A percentile compares a stretch with the other conserved stretches of the same genome.
These are phyloP conservation scores for Ceratocystis colombiana DNA, from an alignment of 2,329 filamentous ascomycete species.

Conservation along the genomic window DNA sequence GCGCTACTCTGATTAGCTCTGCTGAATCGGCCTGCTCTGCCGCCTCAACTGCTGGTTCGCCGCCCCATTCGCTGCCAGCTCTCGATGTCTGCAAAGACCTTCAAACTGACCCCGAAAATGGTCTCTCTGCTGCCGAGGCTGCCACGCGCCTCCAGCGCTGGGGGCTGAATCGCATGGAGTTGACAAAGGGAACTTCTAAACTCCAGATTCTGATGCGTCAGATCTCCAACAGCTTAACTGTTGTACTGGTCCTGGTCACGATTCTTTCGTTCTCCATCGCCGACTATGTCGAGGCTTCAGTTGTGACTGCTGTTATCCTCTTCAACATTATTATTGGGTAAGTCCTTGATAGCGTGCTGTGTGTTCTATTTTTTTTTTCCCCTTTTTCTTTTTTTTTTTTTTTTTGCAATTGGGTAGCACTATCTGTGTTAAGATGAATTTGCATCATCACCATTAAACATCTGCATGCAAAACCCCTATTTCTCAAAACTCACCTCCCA, in stretches of 20 bases:
- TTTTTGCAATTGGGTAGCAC: background rate
- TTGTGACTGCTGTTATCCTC: slow-evolving; percentile 53
- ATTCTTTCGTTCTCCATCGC: slow-evolving; percentile 55
- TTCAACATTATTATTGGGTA: slow-evolving; percentile 59
- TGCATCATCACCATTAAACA: too few species aligned
- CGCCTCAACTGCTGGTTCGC: slow-evolving; percentile 13
- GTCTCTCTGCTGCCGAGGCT: slow-evolving; percentile 53
- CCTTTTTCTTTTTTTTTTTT: background rate
- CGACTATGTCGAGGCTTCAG: slow-evolving; percentile 54
- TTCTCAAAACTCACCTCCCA: background rate
- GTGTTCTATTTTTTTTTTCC: too few species aligned
- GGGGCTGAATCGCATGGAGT: slow-evolving; percentile 62
- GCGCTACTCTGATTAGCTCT: slow-evolving; percentile 22
- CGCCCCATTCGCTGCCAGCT: slow-evolving; percentile 29
- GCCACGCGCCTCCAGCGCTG: slow-evolving; percentile 53
- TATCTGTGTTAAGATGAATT: background rate
- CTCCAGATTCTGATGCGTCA: slow-evolving; percentile 69
- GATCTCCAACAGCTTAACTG: slow-evolving; percentile 65
- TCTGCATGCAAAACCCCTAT: too few species aligned
- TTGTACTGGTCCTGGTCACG: slow-evolving; percentile 67
- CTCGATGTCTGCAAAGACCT: slow-evolving; percentile 33
- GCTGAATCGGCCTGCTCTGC: slow-evolving; percentile 16
- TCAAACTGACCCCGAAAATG: slow-evolving; percentile 43
- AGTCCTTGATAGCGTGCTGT: slow-evolving; percentile 28
- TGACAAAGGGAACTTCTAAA: slow-evolving; percentile 59